A percentile compares a stretch with the other conserved stretches of the same genome.
phyloP scores from a whole-genome alignment of 1,139 yeast species.

The Hyphopichia burtonii region DNA sequence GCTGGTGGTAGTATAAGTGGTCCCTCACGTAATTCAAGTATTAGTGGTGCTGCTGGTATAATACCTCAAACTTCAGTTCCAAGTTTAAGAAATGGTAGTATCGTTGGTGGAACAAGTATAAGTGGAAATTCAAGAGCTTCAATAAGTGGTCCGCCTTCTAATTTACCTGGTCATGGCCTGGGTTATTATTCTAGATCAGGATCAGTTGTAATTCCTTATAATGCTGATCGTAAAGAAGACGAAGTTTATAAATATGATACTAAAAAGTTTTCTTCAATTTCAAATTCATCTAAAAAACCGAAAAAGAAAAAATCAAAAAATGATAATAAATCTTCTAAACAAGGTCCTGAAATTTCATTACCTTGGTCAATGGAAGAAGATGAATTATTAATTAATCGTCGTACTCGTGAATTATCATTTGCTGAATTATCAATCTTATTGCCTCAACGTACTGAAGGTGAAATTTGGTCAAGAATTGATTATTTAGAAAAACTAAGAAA shows the following conservation, averaged over 20 bases:
- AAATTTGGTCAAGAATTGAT: slow-evolving; percentile 63
- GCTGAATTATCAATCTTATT: slow-evolving; percentile 74
- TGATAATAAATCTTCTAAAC: slow-evolving; percentile 13
- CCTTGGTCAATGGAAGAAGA: slow-evolving; percentile 73
- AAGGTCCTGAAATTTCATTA: slow-evolving; percentile 18
- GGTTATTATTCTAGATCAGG: slow-evolving; percentile 46
- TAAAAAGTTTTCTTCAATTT: slow-evolving; percentile 5
- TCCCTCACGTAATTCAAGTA: slow-evolving; percentile 41
- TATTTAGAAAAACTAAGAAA: slow-evolving; percentile 49
- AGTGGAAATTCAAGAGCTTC: not conserved
- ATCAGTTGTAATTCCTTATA: slow-evolving; percentile 44
- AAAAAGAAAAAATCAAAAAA: slow-evolving; percentile 4
- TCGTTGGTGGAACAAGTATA: slow-evolving; percentile 27
- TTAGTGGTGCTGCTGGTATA: slow-evolving; percentile 35
- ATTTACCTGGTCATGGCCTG: slow-evolving; percentile 5
- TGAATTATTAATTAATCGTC: slow-evolving; percentile 58
- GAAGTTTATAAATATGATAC: slow-evolving; percentile 14
- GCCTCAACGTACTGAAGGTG: slow-evolving; percentile 73
- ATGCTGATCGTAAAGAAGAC: slow-evolving; percentile 31
- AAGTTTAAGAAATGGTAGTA: slow-evolving; percentile 43
- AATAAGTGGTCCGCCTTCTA: not conserved
- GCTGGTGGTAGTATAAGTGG: slow-evolving; percentile 44
- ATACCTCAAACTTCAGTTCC: slow-evolving; percentile 35
- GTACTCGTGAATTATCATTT: slow-evolving; percentile 59
- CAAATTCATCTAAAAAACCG: slow-evolving; percentile 5